These are phyloP conservation scores for Solanum piurae DNA, from an alignment of 257 asterid species.

Conservation along the genomic window DNA sequence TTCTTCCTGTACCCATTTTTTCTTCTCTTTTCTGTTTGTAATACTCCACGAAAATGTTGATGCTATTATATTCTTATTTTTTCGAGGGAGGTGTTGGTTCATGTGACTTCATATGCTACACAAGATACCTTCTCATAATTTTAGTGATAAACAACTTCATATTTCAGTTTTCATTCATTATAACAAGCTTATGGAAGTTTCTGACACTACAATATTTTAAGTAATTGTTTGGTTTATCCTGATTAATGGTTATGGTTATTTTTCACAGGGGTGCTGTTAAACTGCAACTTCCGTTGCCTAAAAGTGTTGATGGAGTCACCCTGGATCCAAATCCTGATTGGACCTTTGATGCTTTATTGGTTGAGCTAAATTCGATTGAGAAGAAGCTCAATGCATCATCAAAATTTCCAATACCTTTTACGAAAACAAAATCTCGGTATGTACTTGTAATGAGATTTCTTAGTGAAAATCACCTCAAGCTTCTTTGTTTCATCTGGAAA, in stretches of 20 bases:
- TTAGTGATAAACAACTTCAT: not conserved
- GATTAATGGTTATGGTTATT: not conserved
- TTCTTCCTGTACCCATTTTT: not conserved
- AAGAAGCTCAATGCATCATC: conserved; percentile 20
- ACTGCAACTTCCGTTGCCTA: conserved; percentile 36
- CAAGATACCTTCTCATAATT: not conserved
- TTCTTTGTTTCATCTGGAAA: not conserved
- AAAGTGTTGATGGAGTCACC: conserved; percentile 42
- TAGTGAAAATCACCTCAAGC: not conserved
- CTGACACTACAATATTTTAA: not conserved
- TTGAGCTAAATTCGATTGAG: conserved; percentile 49
- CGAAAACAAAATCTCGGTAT: conserved; percentile 41
- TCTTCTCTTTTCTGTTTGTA: not conserved
- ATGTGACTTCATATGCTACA: not conserved
- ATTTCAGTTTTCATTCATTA: not conserved
- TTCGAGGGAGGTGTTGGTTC: not conserved
- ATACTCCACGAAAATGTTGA: not conserved
- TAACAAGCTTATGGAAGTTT: not conserved
- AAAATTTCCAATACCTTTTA: conserved; percentile 27
- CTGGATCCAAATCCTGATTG: conserved; percentile 82
- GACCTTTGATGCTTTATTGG: conserved; percentile 54
- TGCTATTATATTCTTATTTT: not conserved
- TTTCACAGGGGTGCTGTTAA: conserved; percentile 42
- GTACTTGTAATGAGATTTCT: not conserved
- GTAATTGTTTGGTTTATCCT: not conserved